phyloP scores from a whole-genome alignment of 2,329 filamentous ascomycete species.

The Exserohilum rostratum region DNA sequence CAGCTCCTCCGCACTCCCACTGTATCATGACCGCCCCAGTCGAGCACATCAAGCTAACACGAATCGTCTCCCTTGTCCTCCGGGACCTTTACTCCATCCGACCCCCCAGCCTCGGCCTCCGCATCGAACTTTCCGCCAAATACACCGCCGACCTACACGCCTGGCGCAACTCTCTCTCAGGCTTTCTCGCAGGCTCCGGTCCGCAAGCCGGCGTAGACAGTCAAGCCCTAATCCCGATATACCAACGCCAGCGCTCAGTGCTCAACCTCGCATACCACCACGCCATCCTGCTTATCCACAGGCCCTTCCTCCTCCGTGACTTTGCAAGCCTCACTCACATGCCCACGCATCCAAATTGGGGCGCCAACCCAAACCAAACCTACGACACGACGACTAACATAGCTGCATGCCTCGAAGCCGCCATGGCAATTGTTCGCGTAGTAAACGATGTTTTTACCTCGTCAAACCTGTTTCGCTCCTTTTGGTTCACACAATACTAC shows the following conservation, averaged over 20 bases:
- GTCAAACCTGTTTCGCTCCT: conserved; percentile 53
- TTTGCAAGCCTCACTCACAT: conserved; percentile 46
- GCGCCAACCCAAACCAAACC: conserved; percentile 7
- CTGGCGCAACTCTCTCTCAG: conserved; percentile 56
- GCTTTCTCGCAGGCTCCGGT: conserved; percentile 51
- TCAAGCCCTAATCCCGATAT: conserved; percentile 56
- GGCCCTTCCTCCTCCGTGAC: conserved; percentile 59
- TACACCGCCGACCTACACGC: conserved; percentile 51
- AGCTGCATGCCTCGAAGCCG: conserved; percentile 56
- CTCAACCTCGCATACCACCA: conserved; percentile 62
- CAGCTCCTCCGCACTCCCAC: conserved; percentile 38
- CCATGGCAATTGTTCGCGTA: conserved; percentile 53
- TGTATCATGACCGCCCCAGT: conserved; percentile 54
- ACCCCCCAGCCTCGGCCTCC: conserved; percentile 38
- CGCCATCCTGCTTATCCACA: conserved; percentile 62
- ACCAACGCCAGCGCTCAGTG: conserved; percentile 60
- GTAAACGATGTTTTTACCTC: conserved; percentile 52
- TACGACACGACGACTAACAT: conserved; percentile 45
- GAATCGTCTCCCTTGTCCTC: conserved; percentile 53
- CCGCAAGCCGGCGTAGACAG: conserved; percentile 46
- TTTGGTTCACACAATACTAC: conserved; percentile 62
- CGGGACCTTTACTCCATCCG: conserved; percentile 54
- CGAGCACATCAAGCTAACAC: conserved; percentile 54
- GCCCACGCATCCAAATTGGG: conserved; percentile 26
- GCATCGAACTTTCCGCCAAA: conserved; percentile 49